A percentile compares a stretch with the other conserved stretches of the same genome.
phyloP scores from a whole-genome alignment of 2,329 filamentous ascomycete genomes.

The Balansia obtecta region DNA sequence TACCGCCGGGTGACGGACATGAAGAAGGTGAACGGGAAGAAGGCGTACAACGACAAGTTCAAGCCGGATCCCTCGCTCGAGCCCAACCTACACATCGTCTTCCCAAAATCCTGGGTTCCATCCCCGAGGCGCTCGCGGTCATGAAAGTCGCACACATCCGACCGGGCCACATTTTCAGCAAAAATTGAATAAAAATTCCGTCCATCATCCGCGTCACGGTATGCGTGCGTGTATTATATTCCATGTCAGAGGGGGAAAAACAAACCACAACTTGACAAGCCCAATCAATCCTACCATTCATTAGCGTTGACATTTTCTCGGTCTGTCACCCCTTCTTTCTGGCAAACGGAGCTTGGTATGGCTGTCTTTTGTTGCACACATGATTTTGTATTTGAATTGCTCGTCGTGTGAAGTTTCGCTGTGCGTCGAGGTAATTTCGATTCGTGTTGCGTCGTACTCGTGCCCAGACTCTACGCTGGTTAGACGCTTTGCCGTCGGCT shows the following conservation, averaged over 20 bases:
- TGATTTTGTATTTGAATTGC: conserved; percentile 9
- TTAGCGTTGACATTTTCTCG: neutral
- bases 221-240: neutral
- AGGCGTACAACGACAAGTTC: conserved; percentile 12
- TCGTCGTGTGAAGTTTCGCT: too few species aligned
- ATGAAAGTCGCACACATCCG: conserved; percentile 11
- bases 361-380: neutral
- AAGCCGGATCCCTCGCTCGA: conserved; percentile 9
- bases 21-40: conserved; percentile 8
- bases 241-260: neutral
- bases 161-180: conserved; percentile 5
- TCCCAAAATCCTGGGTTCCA: conserved; percentile 7
- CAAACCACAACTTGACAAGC: neutral
- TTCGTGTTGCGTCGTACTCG: too few species aligned
- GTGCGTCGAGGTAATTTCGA: too few species aligned
- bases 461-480: too few species aligned
- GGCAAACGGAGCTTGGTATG: neutral
- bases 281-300: neutral
- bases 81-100: conserved; percentile 10
- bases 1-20: conserved; percentile 4
- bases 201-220: neutral
- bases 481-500: too few species aligned
- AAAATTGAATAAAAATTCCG: too few species aligned
- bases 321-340: neutral
- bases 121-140: conserved; percentile 9